Percentiles rank a stretch among this genome's conserved stretches.
Evolutionary conservation across 345 rosid genomes (phyloP).

Genomic region (Dimocarpus longan): DNA sequence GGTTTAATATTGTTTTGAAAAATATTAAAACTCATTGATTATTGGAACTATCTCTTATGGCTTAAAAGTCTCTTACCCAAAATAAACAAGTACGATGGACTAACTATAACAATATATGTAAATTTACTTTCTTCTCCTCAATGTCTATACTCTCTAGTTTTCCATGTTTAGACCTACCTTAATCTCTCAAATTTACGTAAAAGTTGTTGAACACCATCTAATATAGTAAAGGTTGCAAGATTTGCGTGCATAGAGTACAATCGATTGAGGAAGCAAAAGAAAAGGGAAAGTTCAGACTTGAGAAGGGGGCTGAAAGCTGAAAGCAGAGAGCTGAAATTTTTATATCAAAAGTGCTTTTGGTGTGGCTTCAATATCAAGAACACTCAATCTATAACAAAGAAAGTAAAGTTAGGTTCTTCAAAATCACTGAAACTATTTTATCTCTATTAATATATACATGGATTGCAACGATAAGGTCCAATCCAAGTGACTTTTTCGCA

Average conservation of each 20-base stretch:
- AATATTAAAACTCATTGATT: no score
- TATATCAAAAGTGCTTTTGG: conserved; percentile 8
- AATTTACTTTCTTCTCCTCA: no score
- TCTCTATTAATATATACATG: not conserved
- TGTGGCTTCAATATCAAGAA: conserved; percentile 11
- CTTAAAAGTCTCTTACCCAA: no score
- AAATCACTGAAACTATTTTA: conserved; percentile 6
- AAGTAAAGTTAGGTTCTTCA: conserved; percentile 12
- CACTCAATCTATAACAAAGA: conserved; percentile 7
- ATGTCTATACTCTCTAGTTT: no score
- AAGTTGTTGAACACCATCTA: not conserved
- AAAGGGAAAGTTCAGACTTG: not conserved
- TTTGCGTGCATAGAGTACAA: conserved; percentile 1
- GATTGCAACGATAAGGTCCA: not conserved
- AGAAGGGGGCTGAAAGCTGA: not conserved
- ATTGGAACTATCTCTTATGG: no score
- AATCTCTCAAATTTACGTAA: not conserved
- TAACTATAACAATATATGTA: no score
- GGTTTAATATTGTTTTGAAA: no score
- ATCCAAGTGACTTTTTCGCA: conserved; percentile 12
- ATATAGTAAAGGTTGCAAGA: not conserved
- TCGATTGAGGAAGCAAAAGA: not conserved
- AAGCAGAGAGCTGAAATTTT: not conserved
- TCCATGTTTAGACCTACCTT: not conserved
- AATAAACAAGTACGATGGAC: no score